A percentile compares a stretch with the other conserved stretches of the same genome.
Evolutionary conservation across 176 grass and related monocot species (phyloP).

Genomic region (Aegilops umbellulata): DNA sequence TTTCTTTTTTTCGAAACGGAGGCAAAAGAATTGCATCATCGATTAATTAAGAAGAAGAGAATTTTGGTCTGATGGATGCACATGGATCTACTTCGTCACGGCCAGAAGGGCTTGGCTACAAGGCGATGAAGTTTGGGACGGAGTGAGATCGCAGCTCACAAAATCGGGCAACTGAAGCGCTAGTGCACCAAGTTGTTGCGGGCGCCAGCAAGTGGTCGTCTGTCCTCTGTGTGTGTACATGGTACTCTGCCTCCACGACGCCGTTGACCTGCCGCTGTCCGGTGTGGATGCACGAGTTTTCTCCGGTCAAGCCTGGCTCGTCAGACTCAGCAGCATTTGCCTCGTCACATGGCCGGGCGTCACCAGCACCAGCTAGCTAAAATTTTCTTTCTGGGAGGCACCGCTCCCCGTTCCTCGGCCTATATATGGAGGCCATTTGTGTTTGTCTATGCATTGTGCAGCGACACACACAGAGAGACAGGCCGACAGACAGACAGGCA

Average conservation of each 20-base stretch:
- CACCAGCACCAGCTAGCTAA: neutral
- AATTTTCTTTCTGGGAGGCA: neutral
- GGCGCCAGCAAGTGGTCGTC: neutral
- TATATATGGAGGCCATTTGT: conserved; percentile 19
- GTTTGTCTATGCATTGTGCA: too few relatives aligned
- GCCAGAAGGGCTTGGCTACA: neutral
- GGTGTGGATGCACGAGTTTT: conserved; percentile 10
- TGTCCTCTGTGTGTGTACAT: neutral
- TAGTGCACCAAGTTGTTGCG: neutral
- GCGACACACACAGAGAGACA: neutral
- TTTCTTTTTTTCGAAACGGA: too few relatives aligned
- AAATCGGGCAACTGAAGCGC: neutral
- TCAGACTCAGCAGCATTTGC: neutral
- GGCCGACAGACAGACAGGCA: too few relatives aligned
- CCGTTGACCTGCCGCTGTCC: conserved; percentile 6
- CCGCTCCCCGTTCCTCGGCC: neutral
- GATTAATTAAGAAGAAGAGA: too few relatives aligned
- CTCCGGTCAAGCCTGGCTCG: neutral
- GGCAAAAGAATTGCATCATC: too few relatives aligned
- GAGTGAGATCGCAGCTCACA: neutral
- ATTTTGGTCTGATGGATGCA: neutral
- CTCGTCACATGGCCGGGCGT: conserved; percentile 2
- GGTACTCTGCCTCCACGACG: neutral
- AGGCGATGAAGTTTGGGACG: neutral
- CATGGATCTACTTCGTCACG: conserved; percentile 3